phyloP scores from a whole-genome alignment of 345 rosid genomes.

The Dipteronia dyeriana region DNA sequence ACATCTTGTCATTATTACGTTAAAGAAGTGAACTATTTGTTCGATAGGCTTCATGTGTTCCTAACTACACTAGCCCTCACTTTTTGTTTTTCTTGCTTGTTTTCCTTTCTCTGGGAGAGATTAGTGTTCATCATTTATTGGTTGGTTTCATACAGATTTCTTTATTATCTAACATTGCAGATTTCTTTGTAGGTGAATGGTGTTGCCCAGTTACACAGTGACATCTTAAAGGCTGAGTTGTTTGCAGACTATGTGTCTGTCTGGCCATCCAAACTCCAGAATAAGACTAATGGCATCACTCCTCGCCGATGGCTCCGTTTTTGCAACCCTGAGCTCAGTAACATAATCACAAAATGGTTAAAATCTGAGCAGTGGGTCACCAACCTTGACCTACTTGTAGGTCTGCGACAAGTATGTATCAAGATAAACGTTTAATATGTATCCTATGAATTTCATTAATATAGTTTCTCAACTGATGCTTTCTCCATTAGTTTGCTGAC shows the following conservation, averaged over 20 bases:
- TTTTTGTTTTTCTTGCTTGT: neutral
- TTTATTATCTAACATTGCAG: constrained; percentile 19
- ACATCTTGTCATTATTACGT: neutral
- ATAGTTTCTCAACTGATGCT: constrained; percentile 24
- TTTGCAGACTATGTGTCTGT: constrained; percentile 90
- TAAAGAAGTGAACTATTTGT: neutral
- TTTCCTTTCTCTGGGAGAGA: neutral
- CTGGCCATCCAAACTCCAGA: constrained; percentile 95
- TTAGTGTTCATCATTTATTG: constrained; percentile 10
- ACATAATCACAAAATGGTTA: constrained; percentile 87
- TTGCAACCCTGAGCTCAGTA: constrained; percentile 96
- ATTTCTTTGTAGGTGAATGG: constrained; percentile 77
- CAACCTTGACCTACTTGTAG: constrained; percentile 77
- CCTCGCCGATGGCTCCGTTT: constrained; percentile 97
- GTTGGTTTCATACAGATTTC: neutral
- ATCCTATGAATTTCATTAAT: neutral
- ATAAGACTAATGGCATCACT: constrained; percentile 95
- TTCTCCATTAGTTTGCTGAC: constrained; percentile 71
- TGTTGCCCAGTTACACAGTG: constrained; percentile 95
- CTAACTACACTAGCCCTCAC: neutral
- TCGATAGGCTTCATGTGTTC: neutral
- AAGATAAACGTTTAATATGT: constrained; percentile 8
- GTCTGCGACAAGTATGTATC: constrained; percentile 74
- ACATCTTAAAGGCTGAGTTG: constrained; percentile 82
- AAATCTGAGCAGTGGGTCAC: constrained; percentile 90